These are phyloP conservation scores for Setaria italica DNA, from an alignment of 202 grass and related monocot species.

Conservation along the genomic window DNA sequence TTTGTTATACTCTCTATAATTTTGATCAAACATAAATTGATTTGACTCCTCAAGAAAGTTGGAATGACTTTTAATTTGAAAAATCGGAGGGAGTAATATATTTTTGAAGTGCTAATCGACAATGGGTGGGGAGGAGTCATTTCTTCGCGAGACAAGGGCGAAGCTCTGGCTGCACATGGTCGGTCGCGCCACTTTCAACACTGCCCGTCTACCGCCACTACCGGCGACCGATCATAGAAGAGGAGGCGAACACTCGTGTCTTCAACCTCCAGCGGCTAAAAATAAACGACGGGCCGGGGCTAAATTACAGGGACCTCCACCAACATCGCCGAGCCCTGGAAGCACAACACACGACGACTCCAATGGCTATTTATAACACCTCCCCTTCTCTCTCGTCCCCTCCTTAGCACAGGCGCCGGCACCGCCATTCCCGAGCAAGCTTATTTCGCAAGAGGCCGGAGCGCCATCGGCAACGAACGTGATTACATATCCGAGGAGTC, in stretches of 20 bases:
- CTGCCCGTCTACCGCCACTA: not conserved
- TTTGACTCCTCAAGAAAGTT: too few relatives aligned
- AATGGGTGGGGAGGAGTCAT: too few relatives aligned
- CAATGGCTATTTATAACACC: constrained; percentile 57
- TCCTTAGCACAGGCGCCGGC: constrained; percentile 39
- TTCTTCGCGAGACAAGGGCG: too few relatives aligned
- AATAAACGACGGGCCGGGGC: constrained; percentile 27
- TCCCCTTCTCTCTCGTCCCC: constrained; percentile 16
- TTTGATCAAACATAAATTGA: too few relatives aligned
- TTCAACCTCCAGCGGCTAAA: constrained; percentile 39
- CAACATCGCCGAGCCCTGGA: constrained; percentile 47
- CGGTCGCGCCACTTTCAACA: not conserved
- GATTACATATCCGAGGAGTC: not conserved
- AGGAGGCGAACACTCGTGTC: not conserved
- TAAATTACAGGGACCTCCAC: constrained; percentile 51
- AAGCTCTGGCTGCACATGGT: too few relatives aligned
- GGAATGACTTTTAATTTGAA: too few relatives aligned
- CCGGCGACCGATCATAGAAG: not conserved
- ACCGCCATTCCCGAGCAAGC: constrained; percentile 30
- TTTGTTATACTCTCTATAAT: too few relatives aligned
- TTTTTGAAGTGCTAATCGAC: too few relatives aligned
- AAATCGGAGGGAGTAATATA: too few relatives aligned
- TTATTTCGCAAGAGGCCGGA: not conserved
- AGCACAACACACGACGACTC: constrained; percentile 1
- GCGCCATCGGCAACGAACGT: not conserved